Base-by-base conservation (phyloP, 225 moss, liverwort and hornwort genomes). In the Polytrichum formosum region DNA sequence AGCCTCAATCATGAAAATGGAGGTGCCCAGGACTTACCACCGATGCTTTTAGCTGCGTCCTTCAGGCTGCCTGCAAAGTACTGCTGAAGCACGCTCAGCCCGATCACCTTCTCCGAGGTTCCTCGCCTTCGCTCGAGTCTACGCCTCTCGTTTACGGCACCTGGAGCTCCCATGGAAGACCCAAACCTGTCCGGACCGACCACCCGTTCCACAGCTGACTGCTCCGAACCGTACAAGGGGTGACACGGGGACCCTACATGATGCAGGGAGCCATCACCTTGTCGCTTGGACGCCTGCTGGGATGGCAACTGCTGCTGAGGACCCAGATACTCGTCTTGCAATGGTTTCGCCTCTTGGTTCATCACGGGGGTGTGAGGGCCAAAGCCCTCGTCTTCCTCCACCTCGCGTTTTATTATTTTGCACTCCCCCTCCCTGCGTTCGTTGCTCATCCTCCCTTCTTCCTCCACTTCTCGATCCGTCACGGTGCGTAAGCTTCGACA, bases 61-160 rank as follows among this genome's bases (percentile, higher is more conserved):
- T 93, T 93, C 56, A 93, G 79, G 72, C 91, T 93, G 66, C 93
- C 91, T 35, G 93, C 90, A 60, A 93, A 93, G 63, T 93, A 93
- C 58, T 86, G 91, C 46, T 91, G 93, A 31, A 93, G 80, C 5
- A 93, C 90, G 67, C 81, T 88, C 56, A 93, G 74, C 55, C 88
- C 90, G 56, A 93, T 90, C 6, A 90, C 88, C 63, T 91, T 93
- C 73, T 93, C 93, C 7, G 89, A 86, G 13, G 90, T 91, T 63
- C 91, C 93, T 68, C 93, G 85, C 71, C 91, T 86, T 72, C 88
- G 81, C 69, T 93, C 93, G 7, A 89, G 79, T 72, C 88, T 83
- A 67, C 91, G 79, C 80, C 83, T 83, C 63, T 84, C 80, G 28
- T 73, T 80, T 22, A 80, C 78, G 55, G 79, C 91, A 54, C 88